Evolutionary conservation across 306 rosid species (phyloP).

Genomic region (Lablab purpureus): DNA sequence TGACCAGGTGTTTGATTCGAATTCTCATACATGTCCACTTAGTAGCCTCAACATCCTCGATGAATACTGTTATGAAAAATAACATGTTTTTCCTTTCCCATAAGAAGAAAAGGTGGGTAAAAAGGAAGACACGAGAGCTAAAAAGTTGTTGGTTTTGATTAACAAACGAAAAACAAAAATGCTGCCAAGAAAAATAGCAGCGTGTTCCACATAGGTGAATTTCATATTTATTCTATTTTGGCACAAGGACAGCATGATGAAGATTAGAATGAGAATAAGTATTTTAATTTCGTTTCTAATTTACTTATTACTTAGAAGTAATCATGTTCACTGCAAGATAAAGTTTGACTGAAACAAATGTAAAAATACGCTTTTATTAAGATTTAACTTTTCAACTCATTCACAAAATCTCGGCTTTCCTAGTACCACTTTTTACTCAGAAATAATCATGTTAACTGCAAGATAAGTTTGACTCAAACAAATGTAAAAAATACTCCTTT

Average conservation of each 20-base stretch:
- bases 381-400: background rate
- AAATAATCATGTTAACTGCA: background rate
- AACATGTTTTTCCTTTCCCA: background rate
- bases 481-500: background rate
- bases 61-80: background rate
- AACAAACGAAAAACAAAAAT: background rate
- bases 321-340: background rate
- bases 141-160: background rate
- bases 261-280: background rate
- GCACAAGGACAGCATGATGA: background rate
- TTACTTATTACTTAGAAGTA: background rate
- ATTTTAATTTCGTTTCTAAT: background rate
- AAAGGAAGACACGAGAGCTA: background rate
- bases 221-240: slow-evolving; percentile 18
- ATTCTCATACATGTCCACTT: background rate
- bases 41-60: background rate
- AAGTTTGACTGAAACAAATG: background rate
- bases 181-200: background rate
- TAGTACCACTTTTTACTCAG: background rate
- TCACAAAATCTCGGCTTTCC: background rate
- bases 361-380: background rate
- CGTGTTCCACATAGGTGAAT: background rate
- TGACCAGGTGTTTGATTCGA: background rate
- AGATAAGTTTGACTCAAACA: background rate
- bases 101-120: background rate